Evolutionary conservation across 345 rosid species (phyloP).

Genomic region (rapeseed (Brassica napus)): DNA sequence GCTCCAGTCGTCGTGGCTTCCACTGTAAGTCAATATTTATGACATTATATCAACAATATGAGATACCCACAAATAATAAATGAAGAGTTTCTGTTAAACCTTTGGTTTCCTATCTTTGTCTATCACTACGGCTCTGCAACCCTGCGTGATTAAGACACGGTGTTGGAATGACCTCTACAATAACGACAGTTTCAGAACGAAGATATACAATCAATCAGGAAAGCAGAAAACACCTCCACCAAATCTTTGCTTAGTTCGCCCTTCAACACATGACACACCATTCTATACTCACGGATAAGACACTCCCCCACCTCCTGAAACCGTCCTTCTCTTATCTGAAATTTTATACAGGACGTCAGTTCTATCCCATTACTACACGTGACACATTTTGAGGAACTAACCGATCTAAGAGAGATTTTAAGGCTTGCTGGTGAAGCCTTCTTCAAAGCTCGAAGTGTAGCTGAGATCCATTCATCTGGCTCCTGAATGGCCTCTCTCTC

Average conservation of each 20-base stretch:
- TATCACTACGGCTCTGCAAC: slow-evolving; percentile 77
- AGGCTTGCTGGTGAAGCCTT: slow-evolving; percentile 89
- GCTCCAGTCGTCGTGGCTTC: slow-evolving; percentile 68
- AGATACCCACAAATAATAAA: neutral
- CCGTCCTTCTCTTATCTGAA: slow-evolving; percentile 88
- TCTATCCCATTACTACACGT: neutral
- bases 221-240: slow-evolving; percentile 53
- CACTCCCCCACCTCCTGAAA: slow-evolving; percentile 74
- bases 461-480: slow-evolving; percentile 56
- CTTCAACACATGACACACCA: slow-evolving; percentile 68
- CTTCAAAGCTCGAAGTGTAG: slow-evolving; percentile 52
- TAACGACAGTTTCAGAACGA: neutral
- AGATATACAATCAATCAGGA: neutral
- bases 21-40: neutral
- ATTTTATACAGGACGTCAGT: slow-evolving; percentile 16
- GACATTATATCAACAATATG: neutral
- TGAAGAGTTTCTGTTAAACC: slow-evolving; percentile 40
- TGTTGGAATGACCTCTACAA: neutral
- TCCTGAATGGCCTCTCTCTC: slow-evolving; percentile 50
- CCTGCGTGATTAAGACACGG: slow-evolving; percentile 46
- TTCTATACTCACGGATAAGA: slow-evolving; percentile 74
- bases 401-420: slow-evolving; percentile 77
- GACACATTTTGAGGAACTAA: slow-evolving; percentile 29
- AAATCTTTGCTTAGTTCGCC: slow-evolving; percentile 84
- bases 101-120: slow-evolving; percentile 85